phyloP scores from a whole-genome alignment of 2,329 filamentous ascomycete genomes.

The Colletotrichum lentis region DNA sequence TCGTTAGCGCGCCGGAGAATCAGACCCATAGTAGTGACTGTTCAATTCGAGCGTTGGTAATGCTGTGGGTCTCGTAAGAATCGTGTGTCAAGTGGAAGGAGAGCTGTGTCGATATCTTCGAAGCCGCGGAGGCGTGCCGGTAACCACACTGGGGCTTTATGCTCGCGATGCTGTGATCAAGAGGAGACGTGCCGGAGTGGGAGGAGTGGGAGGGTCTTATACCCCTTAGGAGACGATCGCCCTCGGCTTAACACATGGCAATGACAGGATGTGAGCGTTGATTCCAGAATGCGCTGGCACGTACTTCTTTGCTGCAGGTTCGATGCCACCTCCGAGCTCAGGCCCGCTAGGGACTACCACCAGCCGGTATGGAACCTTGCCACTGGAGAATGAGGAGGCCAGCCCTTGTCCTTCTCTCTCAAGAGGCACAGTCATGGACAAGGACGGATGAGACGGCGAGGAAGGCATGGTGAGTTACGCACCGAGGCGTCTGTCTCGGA shows the following conservation, averaged over 20 bases:
- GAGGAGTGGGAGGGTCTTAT: slow-evolving; percentile 20
- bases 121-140: not conserved
- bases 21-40: slow-evolving; percentile 44
- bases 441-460: slow-evolving; percentile 20
- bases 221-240: not conserved
- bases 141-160: not conserved
- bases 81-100: not conserved
- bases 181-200: not conserved
- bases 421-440: not conserved
- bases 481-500: slow-evolving; percentile 8
- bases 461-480: not conserved
- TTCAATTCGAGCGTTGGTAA: not conserved
- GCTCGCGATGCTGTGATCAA: not conserved
- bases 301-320: not conserved
- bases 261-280: not conserved
- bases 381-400: not conserved
- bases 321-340: slow-evolving; percentile 17
- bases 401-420: not conserved
- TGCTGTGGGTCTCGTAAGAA: not conserved
- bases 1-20: slow-evolving; percentile 52
- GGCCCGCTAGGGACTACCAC: not conserved
- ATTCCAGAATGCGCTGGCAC: slow-evolving; percentile 7
- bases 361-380: not conserved
- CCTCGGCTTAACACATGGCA: not conserved
- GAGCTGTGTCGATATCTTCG: no score